A percentile compares a stretch with the other conserved stretches of the same genome.
These are phyloP conservation scores for Phaeodactylum tricornutum DNA, from an alignment of 108 stramenopile genomes.

Conservation along the genomic window DNA sequence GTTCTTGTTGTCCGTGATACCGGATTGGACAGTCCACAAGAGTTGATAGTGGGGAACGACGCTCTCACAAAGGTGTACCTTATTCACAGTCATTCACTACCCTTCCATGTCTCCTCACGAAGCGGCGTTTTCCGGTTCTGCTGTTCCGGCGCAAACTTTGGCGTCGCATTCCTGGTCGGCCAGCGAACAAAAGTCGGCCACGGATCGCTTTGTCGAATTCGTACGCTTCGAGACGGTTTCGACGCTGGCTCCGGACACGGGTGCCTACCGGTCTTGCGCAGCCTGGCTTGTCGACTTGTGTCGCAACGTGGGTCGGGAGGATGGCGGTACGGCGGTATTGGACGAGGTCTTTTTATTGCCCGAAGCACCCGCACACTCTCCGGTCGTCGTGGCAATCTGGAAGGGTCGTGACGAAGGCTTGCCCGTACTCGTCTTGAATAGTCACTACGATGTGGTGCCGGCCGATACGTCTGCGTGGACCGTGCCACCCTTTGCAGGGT, in stretches of 20 bases:
- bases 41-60: no score
- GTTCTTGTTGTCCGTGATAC: no score
- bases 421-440: slow-evolving; percentile 83
- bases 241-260: slow-evolving; percentile 51
- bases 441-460: slow-evolving; percentile 96
- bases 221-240: slow-evolving; percentile 70
- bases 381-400: slow-evolving; percentile 85
- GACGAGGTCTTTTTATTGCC: slow-evolving; percentile 20
- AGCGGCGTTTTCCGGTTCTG: no score
- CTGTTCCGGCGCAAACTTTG: no score
- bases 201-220: slow-evolving; percentile 50
- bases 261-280: slow-evolving; percentile 72
- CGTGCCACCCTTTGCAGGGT: slow-evolving; percentile 72
- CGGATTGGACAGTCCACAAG: no score
- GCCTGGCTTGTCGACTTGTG: slow-evolving; percentile 43
- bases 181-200: slow-evolving; percentile 32
- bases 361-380: slow-evolving; percentile 64
- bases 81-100: no score
- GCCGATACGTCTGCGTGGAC: slow-evolving; percentile 62
- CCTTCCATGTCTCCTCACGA: no score
- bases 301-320: slow-evolving; percentile 15
- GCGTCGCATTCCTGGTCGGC: neutral
- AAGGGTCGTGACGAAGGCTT: slow-evolving; percentile 57
- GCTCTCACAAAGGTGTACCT: no score
- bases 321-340: no score